Evolutionary conservation across 805 yeast genomes (phyloP), one percentile per base, ranked within the genome.

Genomic region (Pichia sporocuriosa): DNA sequence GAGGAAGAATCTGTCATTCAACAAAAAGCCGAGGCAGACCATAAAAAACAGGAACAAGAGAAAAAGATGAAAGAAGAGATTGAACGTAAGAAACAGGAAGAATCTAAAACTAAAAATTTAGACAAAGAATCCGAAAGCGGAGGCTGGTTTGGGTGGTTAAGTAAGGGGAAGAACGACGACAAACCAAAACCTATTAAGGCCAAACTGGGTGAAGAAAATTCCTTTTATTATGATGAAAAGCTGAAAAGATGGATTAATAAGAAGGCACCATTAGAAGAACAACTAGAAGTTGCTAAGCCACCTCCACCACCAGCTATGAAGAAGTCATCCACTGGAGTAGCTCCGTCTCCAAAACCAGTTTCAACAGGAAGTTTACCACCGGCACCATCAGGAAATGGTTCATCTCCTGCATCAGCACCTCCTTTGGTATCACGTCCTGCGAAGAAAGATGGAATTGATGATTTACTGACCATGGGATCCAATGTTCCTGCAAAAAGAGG

Each of bases 221-320:
- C 75, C 15, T 82, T 93, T 57, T 73, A 76, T 54, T 93, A 78
- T 59, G 96, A 89, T 63, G 90, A 85, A 53, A 77, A 83, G 45
- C 72, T 83, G 56, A 80, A 82, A 58, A 74, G 96, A 54, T 93
- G 97, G 96, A 77, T 93, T 39, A 81, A 86, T 56, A 76, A 75
- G 42, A 75, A 77, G 47, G 77, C 75, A 4, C 74, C 80, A 21
- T 68, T 73, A 37, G 93, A 77, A 56, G 89, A 82, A 37, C 79
- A 79, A 52, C 62, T 70, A 39, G 68, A 66, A 36, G 62, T 68
- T 6, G 61, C 75, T 1, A 71, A 76, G 4, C 78, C 81, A 2
- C 81, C 90, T 3, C 90, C 96, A 4, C 93, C 94, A 4, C 79
- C 80, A 21, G 59, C 54, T 51, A 71, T 54, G 60, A 61, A 40